Base-by-base conservation (phyloP, 2,329 filamentous ascomycete species). In the Sclerotinia trifoliorum region DNA sequence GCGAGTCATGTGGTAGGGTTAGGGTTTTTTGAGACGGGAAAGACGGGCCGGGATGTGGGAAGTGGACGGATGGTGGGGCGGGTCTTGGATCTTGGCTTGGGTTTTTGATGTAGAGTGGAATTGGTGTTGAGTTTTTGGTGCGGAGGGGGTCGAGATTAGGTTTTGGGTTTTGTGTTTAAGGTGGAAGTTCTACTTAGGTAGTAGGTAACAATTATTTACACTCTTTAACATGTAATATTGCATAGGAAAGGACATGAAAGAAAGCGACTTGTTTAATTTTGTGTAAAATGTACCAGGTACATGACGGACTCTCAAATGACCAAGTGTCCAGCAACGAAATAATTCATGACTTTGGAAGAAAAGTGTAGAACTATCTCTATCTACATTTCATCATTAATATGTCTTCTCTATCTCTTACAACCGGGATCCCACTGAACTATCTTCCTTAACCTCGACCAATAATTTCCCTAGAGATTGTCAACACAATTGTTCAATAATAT, bases 401-500 rank as follows among this genome's bases (percentile, higher is more conserved):
- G 4, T 51, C 44, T 64, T 39, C 42, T 54, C 11, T 54, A 54
- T 29, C 35, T 39, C 44, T 52, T 71, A 72, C 49, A 72, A 58
- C 52, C 65, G 66, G 46, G 71, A 70, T 26, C 46, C 67, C 19
- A 65, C 48, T 17, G 55, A 56, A 55, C 35, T 35, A 42, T 65
- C 71, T 19, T 74, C 74, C 77, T 85, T 85, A 65, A 85, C 76
- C 77, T 86, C 83, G 32, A 86, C 83, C 75, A 88, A 78, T 72
- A 88, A 81, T 81, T 89, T 85, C 8, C 76, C 76, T 77, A 17
- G 21, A 2, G n/a, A 46, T 15, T 62, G 61, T 65, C 17, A 67
- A 51, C 42, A 32, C 11, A 17, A 19, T 49, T n/a, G 11, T 44
- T 26, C 19, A 32, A 55, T 39, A 15, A 39, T 2, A 17, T 21